Conservation (phyloP, 495 filamentous ascomycete species). For the Aspergillus nanangensis region DNA sequence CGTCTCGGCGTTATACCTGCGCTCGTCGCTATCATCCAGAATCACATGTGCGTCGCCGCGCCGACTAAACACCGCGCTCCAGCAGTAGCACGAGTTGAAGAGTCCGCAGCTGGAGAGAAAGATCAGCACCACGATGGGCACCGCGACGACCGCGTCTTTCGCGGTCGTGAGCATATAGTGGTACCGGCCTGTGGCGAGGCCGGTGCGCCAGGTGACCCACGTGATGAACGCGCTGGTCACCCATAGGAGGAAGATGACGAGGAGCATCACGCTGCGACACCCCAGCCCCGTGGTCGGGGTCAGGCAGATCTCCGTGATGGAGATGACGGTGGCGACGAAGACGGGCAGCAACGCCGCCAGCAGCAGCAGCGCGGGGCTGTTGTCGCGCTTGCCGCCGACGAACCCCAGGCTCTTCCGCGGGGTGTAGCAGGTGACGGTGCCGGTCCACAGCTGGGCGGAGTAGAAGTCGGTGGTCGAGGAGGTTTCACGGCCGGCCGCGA, state of each 20-base stretch:
- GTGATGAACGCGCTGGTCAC: not conserved
- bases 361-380: not conserved
- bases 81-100: too few relatives aligned
- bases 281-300: slow-evolving; percentile 1
- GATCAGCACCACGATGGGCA: too few relatives aligned
- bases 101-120: too few relatives aligned
- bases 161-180: not conserved
- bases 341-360: not conserved
- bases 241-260: not conserved
- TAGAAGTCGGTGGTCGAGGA: not conserved
- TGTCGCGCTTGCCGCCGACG: not conserved
- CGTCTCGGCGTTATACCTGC: too few relatives aligned
- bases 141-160: not conserved
- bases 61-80: too few relatives aligned
- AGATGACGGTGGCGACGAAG: not conserved
- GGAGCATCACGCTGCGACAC: slow-evolving; percentile 1
- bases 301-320: not conserved
- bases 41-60: too few relatives aligned
- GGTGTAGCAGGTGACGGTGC: not conserved
- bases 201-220: not conserved
- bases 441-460: not conserved
- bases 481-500: not conserved
- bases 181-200: not conserved
- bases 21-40: too few relatives aligned
- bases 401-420: not conserved